Base-by-base conservation (phyloP, 2,329 filamentous ascomycete species). In the Zelopaecilomyces penicillatus region DNA sequence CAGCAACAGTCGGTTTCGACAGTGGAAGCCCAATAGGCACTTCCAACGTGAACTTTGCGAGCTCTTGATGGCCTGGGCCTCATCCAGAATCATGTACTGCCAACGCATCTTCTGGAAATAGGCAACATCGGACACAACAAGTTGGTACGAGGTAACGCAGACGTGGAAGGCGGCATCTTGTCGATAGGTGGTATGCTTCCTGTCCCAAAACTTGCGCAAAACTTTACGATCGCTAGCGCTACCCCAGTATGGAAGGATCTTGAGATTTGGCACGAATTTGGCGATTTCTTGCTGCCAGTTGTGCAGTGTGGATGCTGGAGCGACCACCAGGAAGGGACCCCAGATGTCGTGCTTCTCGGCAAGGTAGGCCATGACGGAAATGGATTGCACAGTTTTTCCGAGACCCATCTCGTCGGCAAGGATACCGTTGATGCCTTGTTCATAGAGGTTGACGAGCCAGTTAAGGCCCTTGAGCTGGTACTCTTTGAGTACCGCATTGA, bases 41-140 rank as follows among this genome's bases (percentile, higher is more conserved):
- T 97, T 98, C 93, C 93, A 98, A 60, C 93, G 81, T 11, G 90
- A 95, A 70, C 89, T 96, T 58, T 87, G 82, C 1, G 93, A 96
- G 50, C 90, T 96, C 73, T 98, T 98, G 80, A 98, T 97, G 53
- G 93, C 93, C 63, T 98, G 93, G 2, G 93, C 93, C 66, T 98
- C 93, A 57, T 98, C 93, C 35, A 98, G 78, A 64, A 98, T 96
- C 93, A 98, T 98, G 71, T 98, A 97, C 68, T 97, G 93, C 93
- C 93, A 98, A 57, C 86, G 86, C 76, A 98, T 93, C 73, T 97
- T 97, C 67, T 96, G 91, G 71, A 98, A 97, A 65, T 98, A 98
- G 48, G 89, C 83, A 2, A 94, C 87, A 62, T 98, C 93, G 28
- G 90, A 87, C 19, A 98, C 93, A 28, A 98, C 93, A 33, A 98